Conservation (phyloP, 2,329 filamentous ascomycete species). For the Anthostomella pinea region DNA sequence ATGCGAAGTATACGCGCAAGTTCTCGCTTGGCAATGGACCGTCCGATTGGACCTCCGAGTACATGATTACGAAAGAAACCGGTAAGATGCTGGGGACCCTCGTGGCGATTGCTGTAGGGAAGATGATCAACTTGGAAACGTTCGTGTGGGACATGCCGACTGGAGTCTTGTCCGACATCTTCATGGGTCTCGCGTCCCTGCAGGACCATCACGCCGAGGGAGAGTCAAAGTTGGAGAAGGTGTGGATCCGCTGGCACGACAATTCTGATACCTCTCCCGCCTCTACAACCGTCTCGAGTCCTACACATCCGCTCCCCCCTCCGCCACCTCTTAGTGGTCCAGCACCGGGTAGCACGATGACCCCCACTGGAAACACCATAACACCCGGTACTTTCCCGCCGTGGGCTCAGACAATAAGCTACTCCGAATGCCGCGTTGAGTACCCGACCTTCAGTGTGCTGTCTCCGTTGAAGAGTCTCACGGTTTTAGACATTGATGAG, state of each 20-base stretch:
- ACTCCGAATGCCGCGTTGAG: conserved; percentile 61
- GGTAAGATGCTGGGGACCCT: conserved; percentile 88
- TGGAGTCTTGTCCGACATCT: conserved; percentile 76
- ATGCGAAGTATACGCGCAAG: conserved; percentile 75
- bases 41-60: conserved; percentile 73
- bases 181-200: conserved; percentile 72
- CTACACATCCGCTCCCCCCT: conserved; percentile 21
- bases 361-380: conserved; percentile 22
- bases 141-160: conserved; percentile 92
- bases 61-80: conserved; percentile 76
- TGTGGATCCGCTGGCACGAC: conserved; percentile 84
- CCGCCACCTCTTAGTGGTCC: conserved; percentile 22
- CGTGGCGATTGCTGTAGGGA: conserved; percentile 73
- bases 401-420: conserved; percentile 40
- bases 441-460: conserved; percentile 78
- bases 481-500: conserved; percentile 78
- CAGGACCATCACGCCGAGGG: conserved; percentile 58
- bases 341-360: conserved; percentile 10
- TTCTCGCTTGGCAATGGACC: conserved; percentile 85
- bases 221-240: conserved; percentile 64
- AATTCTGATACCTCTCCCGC: conserved; percentile 51
- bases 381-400: conserved; percentile 27
- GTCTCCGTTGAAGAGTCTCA: conserved; percentile 70
- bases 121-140: conserved; percentile 77
- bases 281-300: conserved; percentile 31